A percentile compares a stretch with the other conserved stretches of the same genome.
These are phyloP conservation scores for Venturia carpophila DNA, from an alignment of 2,329 filamentous ascomycete genomes.

Conservation along the genomic window DNA sequence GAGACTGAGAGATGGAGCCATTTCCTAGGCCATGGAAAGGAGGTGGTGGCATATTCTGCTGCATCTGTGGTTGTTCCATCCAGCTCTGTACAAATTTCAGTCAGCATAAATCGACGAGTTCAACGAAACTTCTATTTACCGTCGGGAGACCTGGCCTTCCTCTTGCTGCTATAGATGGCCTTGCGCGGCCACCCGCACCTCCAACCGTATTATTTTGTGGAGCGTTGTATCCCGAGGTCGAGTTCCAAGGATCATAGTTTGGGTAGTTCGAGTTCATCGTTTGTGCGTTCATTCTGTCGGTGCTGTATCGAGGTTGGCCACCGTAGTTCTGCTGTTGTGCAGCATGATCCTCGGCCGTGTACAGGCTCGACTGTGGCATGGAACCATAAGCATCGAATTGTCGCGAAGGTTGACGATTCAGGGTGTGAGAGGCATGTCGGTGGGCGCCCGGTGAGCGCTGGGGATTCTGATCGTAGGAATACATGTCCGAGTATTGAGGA, in stretches of 20 bases:
- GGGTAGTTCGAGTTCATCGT: conserved; percentile 53
- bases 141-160: conserved; percentile 59
- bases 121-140: conserved; percentile 41
- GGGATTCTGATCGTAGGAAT: conserved; percentile 57
- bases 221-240: conserved; percentile 52
- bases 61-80: conserved; percentile 49
- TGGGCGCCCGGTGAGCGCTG: conserved; percentile 69
- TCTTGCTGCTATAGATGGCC: conserved; percentile 42
- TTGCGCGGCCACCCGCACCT: conserved; percentile 45
- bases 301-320: conserved; percentile 43
- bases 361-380: conserved; percentile 55
- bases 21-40: conserved; percentile 33
- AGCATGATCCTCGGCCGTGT: conserved; percentile 59
- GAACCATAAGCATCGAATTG: conserved; percentile 68
- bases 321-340: conserved; percentile 35
- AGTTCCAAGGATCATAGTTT: conserved; percentile 72
- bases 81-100: conserved; percentile 44
- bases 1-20: conserved; percentile 21
- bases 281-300: conserved; percentile 52
- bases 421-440: conserved; percentile 51
- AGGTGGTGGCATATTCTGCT: conserved; percentile 31
- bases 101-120: conserved; percentile 20
- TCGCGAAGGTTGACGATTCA: conserved; percentile 66
- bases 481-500: conserved; percentile 49
- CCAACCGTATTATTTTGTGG: conserved; percentile 53